A percentile compares a stretch with the other conserved stretches of the same genome.
These are phyloP conservation scores for Russula emetica DNA, from an alignment of 768 basidiomycete genomes.

Conservation along the genomic window DNA sequence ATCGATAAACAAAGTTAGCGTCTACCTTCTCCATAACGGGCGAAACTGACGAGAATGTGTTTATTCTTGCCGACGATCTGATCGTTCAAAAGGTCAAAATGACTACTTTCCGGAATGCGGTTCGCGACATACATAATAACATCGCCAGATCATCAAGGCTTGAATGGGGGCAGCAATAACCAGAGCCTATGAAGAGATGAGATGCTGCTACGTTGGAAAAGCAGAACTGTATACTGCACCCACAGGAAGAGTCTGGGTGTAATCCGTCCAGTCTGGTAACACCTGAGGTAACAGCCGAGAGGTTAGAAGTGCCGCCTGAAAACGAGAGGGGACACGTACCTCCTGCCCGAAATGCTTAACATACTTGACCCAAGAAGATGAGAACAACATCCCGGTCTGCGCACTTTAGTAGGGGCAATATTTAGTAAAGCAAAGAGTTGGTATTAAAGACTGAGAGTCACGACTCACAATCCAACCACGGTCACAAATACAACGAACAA, in stretches of 20 bases:
- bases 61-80: constrained; percentile 11
- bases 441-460: neutral
- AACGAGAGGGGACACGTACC: neutral
- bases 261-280: neutral
- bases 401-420: neutral
- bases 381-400: constrained; percentile 9
- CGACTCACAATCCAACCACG: constrained; percentile 11
- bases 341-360: neutral
- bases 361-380: constrained; percentile 3
- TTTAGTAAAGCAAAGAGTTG: neutral
- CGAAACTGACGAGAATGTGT: constrained; percentile 7
- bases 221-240: neutral
- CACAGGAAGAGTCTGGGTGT: neutral
- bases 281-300: neutral
- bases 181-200: constrained; percentile 4
- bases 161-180: constrained; percentile 13
- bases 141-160: constrained; percentile 16
- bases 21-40: neutral
- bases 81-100: neutral
- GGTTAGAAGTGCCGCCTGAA: neutral
- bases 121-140: constrained; percentile 16
- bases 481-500: constrained; percentile 9
- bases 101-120: neutral
- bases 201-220: neutral
- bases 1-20: neutral